These are phyloP conservation scores for Tetrapisispora namnaoensis DNA, from an alignment of 805 yeast genomes.

Conservation along the genomic window DNA sequence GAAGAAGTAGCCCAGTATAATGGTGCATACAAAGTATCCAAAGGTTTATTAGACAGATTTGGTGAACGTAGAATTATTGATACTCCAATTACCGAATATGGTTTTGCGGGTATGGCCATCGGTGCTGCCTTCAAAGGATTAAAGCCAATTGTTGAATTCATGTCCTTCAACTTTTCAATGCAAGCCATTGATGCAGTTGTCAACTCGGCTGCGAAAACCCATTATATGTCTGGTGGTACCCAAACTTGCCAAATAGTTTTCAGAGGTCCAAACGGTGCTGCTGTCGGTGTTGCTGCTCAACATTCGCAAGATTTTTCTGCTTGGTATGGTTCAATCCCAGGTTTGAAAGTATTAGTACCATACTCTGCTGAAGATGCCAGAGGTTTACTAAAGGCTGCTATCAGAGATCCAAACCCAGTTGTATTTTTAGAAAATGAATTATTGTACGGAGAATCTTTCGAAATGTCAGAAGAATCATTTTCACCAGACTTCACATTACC, in stretches of 20 bases:
- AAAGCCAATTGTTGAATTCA: constrained; percentile 95
- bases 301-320: constrained; percentile 97
- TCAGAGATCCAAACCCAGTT: constrained; percentile 98
- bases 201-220: constrained; percentile 98
- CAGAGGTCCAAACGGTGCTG: constrained; percentile 99
- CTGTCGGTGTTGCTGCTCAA: constrained; percentile 99
- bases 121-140: constrained; percentile 96
- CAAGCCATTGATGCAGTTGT: constrained; percentile 97
- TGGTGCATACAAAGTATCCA: constrained; percentile 96
- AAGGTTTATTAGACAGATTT: constrained; percentile 89
- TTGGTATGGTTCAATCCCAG: constrained; percentile 98
- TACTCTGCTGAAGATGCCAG: constrained; percentile 92
- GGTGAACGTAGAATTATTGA: constrained; percentile 91
- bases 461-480: constrained; percentile 78
- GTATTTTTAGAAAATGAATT: constrained; percentile 94
- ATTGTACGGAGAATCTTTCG: constrained; percentile 85
- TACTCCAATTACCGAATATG: constrained; percentile 99
- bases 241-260: constrained; percentile 95
- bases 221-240: constrained; percentile 98
- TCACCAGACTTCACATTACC: constrained; percentile 87
- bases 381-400: constrained; percentile 92
- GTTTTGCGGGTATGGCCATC: constrained; percentile 89
- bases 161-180: constrained; percentile 99
- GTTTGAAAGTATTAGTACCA: constrained; percentile 93
- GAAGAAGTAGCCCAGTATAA: constrained; percentile 99